Conservation (phyloP, 805 yeast species). For the Torulaspora microellipsoides region DNA sequence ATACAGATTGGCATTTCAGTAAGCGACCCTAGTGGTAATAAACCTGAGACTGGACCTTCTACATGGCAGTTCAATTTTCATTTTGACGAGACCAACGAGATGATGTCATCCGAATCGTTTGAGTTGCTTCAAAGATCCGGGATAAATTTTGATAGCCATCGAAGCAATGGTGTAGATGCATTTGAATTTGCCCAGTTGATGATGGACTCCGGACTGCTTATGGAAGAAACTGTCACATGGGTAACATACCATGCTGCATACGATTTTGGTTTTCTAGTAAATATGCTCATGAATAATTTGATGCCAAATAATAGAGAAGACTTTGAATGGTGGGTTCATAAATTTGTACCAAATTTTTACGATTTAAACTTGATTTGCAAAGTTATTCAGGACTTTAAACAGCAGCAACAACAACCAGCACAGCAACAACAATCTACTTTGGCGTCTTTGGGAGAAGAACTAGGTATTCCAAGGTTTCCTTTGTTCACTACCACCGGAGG, state of each 20-base stretch:
- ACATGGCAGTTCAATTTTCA: conserved; percentile 97
- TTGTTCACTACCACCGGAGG: conserved; percentile 59
- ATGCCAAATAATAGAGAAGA: conserved; percentile 81
- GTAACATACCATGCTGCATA: conserved; percentile 90
- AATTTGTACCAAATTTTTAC: conserved; percentile 75
- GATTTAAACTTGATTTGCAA: conserved; percentile 64
- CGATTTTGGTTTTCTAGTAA: conserved; percentile 84
- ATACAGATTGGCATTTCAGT: conserved; percentile 82
- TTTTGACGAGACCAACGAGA: conserved; percentile 70
- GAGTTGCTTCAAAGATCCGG: conserved; percentile 79
- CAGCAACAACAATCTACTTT: conserved; percentile 32
- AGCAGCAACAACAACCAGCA: conserved; percentile 21
- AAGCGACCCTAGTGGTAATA: conserved; percentile 62
- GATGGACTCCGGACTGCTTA: conserved; percentile 78
- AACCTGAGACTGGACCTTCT: conserved; percentile 60
- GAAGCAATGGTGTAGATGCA: conserved; percentile 70
- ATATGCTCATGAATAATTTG: conserved; percentile 65
- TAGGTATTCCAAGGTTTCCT: conserved; percentile 57
- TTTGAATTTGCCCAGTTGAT: conserved; percentile 78
- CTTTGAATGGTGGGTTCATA: conserved; percentile 62
- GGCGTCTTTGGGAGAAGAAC: conserved; percentile 65
- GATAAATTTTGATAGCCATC: conserved; percentile 71
- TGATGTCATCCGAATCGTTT: conserved; percentile 83
- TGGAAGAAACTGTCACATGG: conserved; percentile 71
- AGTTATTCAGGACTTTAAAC: conserved; percentile 28